Conservation (phyloP, 495 filamentous ascomycete species). For the Lasiosphaeria miniovina region DNA sequence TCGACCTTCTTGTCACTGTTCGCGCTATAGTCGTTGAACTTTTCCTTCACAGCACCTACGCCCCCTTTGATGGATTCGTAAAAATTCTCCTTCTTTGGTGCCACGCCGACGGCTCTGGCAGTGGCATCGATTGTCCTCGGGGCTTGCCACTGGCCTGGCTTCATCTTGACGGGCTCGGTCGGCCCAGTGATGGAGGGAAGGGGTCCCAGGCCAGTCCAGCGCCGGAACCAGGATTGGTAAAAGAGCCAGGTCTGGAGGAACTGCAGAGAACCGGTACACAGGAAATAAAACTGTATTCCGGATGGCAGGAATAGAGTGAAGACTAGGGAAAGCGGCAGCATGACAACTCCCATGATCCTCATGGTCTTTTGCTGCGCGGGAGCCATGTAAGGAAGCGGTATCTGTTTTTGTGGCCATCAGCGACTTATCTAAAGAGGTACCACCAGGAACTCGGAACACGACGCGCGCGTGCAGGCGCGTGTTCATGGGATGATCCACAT, state of each 20-base stretch:
- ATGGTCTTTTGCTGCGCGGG: constrained; percentile 38
- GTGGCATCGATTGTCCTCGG: constrained; percentile 29
- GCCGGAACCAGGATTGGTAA: constrained; percentile 47
- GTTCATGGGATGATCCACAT: constrained; percentile 25
- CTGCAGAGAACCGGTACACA: constrained; percentile 53
- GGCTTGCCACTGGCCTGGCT: constrained; percentile 23
- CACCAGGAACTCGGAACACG: too few species aligned
- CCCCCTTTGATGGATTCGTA: constrained; percentile 23
- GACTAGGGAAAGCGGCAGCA: constrained; percentile 60
- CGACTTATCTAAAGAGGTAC: neutral
- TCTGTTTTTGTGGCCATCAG: constrained; percentile 18
- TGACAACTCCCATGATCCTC: constrained; percentile 50
- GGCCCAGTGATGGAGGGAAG: constrained; percentile 38
- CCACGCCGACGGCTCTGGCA: constrained; percentile 1
- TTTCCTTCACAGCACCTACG: constrained; percentile 35
- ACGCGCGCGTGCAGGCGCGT: too few species aligned
- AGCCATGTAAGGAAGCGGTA: constrained; percentile 35
- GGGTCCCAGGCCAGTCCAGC: constrained; percentile 46
- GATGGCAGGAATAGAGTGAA: constrained; percentile 66
- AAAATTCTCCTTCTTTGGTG: constrained; percentile 18
- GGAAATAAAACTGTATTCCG: constrained; percentile 71
- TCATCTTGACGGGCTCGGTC: too few species aligned
- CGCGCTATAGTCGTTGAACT: constrained; percentile 27
- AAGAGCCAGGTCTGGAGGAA: constrained; percentile 57
- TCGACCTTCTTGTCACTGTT: constrained; percentile 17